Conservation (phyloP, 495 filamentous ascomycete genomes). For the Aspergillus hancockii region DNA sequence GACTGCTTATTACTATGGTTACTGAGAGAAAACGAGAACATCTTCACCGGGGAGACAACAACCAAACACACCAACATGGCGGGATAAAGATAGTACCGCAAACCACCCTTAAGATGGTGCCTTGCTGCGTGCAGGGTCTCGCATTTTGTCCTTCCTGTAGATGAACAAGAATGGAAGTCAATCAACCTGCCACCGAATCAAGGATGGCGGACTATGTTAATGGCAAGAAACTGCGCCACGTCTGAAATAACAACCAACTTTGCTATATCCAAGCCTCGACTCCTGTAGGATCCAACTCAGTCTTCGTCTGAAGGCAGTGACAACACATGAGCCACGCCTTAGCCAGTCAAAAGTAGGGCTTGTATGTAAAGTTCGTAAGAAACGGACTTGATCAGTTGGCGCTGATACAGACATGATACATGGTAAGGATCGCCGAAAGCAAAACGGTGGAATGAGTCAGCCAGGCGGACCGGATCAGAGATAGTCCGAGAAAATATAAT, state of each 20-base stretch:
- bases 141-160: conserved; percentile 7
- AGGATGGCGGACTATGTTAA: conserved; percentile 7
- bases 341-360: not conserved
- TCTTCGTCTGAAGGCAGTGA: not conserved
- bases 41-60: not conserved
- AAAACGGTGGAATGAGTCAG: not conserved
- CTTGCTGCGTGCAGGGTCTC: conserved; percentile 14
- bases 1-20: not conserved
- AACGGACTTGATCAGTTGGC: not conserved
- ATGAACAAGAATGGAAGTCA: conserved; percentile 13
- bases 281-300: not conserved
- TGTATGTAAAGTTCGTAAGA: not conserved
- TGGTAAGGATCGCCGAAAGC: not conserved
- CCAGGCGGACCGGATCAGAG: not conserved
- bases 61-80: conserved; percentile 12
- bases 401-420: not conserved
- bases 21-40: not conserved
- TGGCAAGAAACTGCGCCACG: conserved; percentile 14
- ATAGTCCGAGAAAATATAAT: conserved; percentile 5
- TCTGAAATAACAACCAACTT: conserved; percentile 1
- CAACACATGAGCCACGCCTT: not conserved
- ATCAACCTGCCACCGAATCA: conserved; percentile 9
- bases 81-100: conserved; percentile 16
- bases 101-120: conserved; percentile 13
- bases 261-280: not conserved